A percentile compares a stretch with the other conserved stretches of the same genome.
Conservation (phyloP, 495 filamentous ascomycete species). For the Aspergillus nidulans region DNA sequence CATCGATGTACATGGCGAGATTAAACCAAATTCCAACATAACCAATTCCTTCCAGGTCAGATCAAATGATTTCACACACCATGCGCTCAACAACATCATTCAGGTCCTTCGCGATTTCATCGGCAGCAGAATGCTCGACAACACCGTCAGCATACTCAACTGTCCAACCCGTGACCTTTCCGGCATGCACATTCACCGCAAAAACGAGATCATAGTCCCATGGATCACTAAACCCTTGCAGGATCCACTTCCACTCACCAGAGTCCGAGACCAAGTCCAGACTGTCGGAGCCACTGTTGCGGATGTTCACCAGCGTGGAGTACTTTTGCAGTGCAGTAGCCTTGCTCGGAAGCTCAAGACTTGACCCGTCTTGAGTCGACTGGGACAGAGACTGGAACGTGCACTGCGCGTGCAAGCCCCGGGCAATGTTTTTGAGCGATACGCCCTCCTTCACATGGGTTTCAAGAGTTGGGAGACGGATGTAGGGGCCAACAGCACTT, state of each 20-base stretch:
- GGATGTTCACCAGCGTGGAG: constrained; percentile 4
- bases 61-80: neutral
- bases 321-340: neutral
- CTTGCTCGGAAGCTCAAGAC: neutral
- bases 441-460: neutral
- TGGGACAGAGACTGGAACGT: neutral
- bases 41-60: too few relatives aligned
- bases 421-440: neutral
- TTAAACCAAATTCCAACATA: too few relatives aligned
- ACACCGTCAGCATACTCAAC: constrained; percentile 3
- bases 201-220: constrained; percentile 10
- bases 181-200: constrained; percentile 2
- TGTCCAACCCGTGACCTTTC: neutral
- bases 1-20: too few relatives aligned
- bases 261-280: neutral
- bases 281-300: constrained; percentile 8
- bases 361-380: neutral
- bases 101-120: neutral
- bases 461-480: constrained; percentile 1
- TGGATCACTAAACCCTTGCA: neutral
- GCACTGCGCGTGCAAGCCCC: constrained; percentile 1
- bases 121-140: neutral
- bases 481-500: neutral
- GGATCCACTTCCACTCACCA: neutral
- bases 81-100: neutral